Evolutionary conservation across 225 moss, liverwort and hornwort species (phyloP).

Genomic region (Pseudoscleropodium purum): DNA sequence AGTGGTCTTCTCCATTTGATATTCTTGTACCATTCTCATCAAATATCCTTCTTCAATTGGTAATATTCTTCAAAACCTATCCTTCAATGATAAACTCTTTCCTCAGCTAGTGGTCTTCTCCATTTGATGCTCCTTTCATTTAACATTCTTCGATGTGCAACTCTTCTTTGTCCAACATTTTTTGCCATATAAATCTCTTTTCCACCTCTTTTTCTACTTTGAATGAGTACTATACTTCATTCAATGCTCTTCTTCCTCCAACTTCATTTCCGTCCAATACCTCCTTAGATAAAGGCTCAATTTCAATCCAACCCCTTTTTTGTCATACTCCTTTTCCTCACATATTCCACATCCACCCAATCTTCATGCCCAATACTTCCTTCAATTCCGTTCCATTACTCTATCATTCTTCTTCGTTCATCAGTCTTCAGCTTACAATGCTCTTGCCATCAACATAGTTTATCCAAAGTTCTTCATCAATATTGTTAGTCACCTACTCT

Average conservation of each 20-base stretch:
- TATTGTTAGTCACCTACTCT: not conserved
- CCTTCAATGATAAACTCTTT: not conserved
- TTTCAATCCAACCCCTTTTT: not conserved
- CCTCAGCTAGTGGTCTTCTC: not conserved
- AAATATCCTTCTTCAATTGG: not conserved
- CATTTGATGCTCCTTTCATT: not conserved
- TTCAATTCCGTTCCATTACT: not conserved
- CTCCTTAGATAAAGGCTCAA: not conserved
- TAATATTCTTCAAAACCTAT: not conserved
- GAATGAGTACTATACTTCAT: not conserved
- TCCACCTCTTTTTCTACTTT: no score
- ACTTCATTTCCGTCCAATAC: not conserved
- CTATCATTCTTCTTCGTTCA: not conserved
- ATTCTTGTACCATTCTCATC: no score
- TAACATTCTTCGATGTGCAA: not conserved
- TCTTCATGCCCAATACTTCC: not conserved
- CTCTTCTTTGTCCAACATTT: not conserved
- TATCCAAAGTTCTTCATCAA: not conserved
- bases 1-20: no score
- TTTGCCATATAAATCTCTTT: not conserved
- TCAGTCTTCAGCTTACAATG: not conserved
- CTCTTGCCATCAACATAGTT: not conserved
- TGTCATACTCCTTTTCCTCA: not conserved
- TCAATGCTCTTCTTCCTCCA: not conserved
- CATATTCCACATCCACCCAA: not conserved